Evolutionary conservation across 345 rosid species (phyloP), one percentile per base, ranked within the genome.

Genomic region (Geranium brycei): DNA sequence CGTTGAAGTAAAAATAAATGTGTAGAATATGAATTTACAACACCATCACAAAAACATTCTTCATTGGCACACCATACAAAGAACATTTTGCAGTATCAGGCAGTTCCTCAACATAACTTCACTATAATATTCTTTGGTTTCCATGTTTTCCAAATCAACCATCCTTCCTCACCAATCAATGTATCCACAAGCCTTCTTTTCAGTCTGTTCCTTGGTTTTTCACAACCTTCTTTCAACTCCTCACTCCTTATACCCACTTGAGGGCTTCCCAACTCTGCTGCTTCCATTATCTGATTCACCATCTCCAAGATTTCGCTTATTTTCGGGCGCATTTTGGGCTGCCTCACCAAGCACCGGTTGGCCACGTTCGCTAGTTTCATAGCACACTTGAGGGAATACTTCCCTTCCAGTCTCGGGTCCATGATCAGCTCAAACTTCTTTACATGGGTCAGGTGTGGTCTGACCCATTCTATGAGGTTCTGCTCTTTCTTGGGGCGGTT

Each of bases 381-480:
- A 0, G 88, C 92, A 0, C 90, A 79, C 62, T 77, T 88, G 58
- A 83, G 69, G 57, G 77, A 72, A 68, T 82, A 86, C 64, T 88
- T 81, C 17, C 91, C 97, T 51, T 87, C 86, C 0, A 93, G 91
- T 75, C 78, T 82, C 6, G 99, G 96, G 69, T 90, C 99, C 58
- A 93, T 53, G 58, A 93, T 86, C 79, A 84, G 64, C 19, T 66
- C 68, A 84, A 93, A 88, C 77, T 83, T 87, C 66, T 79, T 90
- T 17, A 71, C 18, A 64, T 85, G 87, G 17, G 91, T 62, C 11
- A 93, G 82, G 77, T 93, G 88, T 0, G 95, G 86, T 75, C 86
- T 86, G 16, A 93, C 81, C 99, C 99, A 93, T 19, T 93, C 97
- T 73, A 93, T 74, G 61, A 93, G 91, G 35, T 88, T 93, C 23